phyloP scores from a whole-genome alignment of 805 yeast genomes.

The Candida yuanshanica region DNA sequence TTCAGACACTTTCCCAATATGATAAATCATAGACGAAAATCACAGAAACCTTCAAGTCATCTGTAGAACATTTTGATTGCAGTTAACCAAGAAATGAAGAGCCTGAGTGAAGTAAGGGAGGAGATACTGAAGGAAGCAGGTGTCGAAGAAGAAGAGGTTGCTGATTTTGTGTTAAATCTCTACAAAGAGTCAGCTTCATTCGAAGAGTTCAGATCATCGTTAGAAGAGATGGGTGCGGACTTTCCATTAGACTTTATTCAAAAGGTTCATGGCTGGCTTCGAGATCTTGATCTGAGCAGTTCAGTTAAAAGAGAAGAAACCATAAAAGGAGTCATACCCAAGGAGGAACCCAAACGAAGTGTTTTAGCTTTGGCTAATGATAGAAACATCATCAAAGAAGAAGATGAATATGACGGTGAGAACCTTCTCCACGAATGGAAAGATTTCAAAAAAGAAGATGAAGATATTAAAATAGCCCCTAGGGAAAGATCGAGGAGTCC shows the following conservation, averaged over 20 bases:
- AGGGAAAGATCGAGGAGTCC: conserved; percentile 11
- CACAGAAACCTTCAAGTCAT: too few relatives aligned
- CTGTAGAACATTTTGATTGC: too few relatives aligned
- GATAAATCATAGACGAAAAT: too few relatives aligned
- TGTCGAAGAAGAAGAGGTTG: conserved; percentile 37
- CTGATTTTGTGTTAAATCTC: conserved; percentile 41
- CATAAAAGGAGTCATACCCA: conserved; percentile 2
- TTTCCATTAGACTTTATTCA: conserved; percentile 24
- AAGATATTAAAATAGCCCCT: conserved; percentile 6
- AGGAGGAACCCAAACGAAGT: conserved; percentile 11
- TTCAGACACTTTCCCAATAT: too few relatives aligned
- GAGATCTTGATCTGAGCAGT: not conserved
- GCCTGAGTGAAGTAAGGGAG: conserved; percentile 6
- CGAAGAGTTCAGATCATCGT: conserved; percentile 30
- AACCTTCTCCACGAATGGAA: conserved; percentile 12
- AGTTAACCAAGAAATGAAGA: too few relatives aligned
- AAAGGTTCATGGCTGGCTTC: conserved; percentile 8
- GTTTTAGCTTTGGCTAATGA: conserved; percentile 19
- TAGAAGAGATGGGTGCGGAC: conserved; percentile 41
- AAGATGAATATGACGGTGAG: conserved; percentile 13
- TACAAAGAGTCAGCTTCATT: conserved; percentile 27
- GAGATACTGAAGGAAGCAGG: conserved; percentile 26
- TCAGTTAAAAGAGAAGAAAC: conserved; percentile 5
- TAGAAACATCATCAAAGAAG: conserved; percentile 12
- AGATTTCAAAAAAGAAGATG: conserved; percentile 19